A percentile compares a stretch with the other conserved stretches of the same genome.
Conservation (phyloP, 805 yeast genomes). For the Spathaspora gorwiae region DNA sequence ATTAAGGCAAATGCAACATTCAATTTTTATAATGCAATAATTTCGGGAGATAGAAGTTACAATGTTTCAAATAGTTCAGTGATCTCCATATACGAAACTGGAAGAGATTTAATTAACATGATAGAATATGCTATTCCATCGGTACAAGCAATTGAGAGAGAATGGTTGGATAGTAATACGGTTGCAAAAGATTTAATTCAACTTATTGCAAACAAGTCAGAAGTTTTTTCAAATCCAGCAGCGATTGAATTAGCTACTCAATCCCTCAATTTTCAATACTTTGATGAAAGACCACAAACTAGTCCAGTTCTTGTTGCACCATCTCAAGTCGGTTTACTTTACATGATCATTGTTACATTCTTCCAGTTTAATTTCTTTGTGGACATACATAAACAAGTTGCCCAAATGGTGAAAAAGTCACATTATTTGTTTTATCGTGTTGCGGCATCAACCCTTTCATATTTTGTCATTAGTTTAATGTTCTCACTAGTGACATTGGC, state of each 20-base stretch:
- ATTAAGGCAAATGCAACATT: constrained; percentile 47
- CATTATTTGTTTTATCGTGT: constrained; percentile 52
- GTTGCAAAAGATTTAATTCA: constrained; percentile 17
- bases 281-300: constrained; percentile 47
- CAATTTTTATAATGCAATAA: constrained; percentile 36
- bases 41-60: constrained; percentile 23
- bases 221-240: constrained; percentile 4
- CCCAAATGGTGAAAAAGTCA: constrained; percentile 35
- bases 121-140: constrained; percentile 39
- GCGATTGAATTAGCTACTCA: constrained; percentile 16
- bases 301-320: constrained; percentile 58
- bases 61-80: constrained; percentile 26
- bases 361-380: constrained; percentile 63
- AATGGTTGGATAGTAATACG: constrained; percentile 22
- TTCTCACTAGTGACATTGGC: constrained; percentile 62
- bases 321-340: constrained; percentile 69
- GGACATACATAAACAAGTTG: constrained; percentile 49
- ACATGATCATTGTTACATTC: constrained; percentile 65
- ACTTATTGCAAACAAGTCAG: constrained; percentile 3
- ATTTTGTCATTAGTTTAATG: constrained; percentile 53
- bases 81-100: constrained; percentile 50
- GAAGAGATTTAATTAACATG: constrained; percentile 54
- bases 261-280: constrained; percentile 27
- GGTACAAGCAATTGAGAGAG: constrained; percentile 28
- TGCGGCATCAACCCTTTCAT: constrained; percentile 45